Percentiles rank a stretch among this genome's conserved stretches.
These are phyloP conservation scores for Globisporangium echinulatum DNA, from an alignment of 352 stramenopile species.

Conservation along the genomic window DNA sequence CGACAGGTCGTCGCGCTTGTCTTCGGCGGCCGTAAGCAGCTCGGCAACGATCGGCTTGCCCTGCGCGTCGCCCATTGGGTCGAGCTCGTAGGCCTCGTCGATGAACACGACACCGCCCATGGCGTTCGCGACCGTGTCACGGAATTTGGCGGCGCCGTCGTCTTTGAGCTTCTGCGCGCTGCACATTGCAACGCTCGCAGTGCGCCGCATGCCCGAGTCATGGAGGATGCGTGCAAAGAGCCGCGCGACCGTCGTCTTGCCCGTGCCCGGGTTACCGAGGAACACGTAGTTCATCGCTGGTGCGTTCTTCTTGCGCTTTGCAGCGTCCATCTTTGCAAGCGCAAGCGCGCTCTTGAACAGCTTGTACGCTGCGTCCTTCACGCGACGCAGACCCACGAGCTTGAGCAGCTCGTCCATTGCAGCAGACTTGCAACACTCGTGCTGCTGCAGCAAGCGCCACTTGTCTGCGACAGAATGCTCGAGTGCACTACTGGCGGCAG, in stretches of 20 bases:
- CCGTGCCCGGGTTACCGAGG: conserved; percentile 79
- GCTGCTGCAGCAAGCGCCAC: conserved; percentile 58
- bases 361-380: conserved; percentile 70
- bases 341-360: conserved; percentile 76
- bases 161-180: conserved; percentile 86
- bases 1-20: conserved; percentile 76
- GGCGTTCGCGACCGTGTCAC: conserved; percentile 84
- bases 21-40: conserved; percentile 88
- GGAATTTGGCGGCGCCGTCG: conserved; percentile 85
- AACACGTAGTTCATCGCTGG: conserved; percentile 81
- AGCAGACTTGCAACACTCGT: conserved; percentile 37
- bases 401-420: conserved; percentile 82
- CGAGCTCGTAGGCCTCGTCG: conserved; percentile 90
- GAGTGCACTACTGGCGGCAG: background rate
- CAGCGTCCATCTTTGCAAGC: conserved; percentile 45
- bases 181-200: conserved; percentile 88
- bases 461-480: conserved; percentile 24
- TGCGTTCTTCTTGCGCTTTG: conserved; percentile 51
- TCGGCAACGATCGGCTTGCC: conserved; percentile 87
- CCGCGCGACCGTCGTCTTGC: conserved; percentile 90
- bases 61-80: conserved; percentile 70
- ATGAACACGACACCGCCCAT: conserved; percentile 91
- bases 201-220: conserved; percentile 85
- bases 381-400: conserved; percentile 74
- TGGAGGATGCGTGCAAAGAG: conserved; percentile 92